Percentiles rank a stretch among this genome's conserved stretches.
Evolutionary conservation across 73 alveolate species (phyloP).

Genomic region (Blepharisma japonicum): DNA sequence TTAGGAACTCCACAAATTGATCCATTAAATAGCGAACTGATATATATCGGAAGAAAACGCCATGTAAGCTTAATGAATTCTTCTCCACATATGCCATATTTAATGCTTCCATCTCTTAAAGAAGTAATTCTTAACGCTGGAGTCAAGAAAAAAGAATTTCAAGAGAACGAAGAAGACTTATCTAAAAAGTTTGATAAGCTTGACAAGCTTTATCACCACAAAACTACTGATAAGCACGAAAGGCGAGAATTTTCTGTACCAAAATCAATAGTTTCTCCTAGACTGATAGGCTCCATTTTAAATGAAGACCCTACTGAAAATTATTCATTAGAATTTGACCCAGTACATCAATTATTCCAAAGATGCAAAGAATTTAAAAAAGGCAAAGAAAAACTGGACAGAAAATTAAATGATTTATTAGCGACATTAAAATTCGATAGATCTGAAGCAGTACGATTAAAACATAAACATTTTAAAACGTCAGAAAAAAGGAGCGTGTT

Average conservation of each 20-base stretch:
- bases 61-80: conserved; percentile 21
- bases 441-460: conserved; percentile 12
- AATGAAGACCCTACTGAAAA: not conserved
- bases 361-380: conserved; percentile 13
- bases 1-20: not conserved
- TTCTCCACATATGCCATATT: conserved; percentile 13
- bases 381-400: conserved; percentile 21
- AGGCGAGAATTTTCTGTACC: not conserved
- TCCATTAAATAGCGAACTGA: not conserved
- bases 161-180: not conserved
- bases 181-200: conserved; percentile 1
- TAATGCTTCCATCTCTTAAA: conserved; percentile 26
- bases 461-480: conserved; percentile 6
- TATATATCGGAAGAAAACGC: not conserved
- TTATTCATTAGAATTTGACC: not conserved
- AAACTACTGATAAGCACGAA: not conserved
- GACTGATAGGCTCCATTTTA: not conserved
- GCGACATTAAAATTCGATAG: conserved; percentile 16
- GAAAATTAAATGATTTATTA: not conserved
- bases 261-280: not conserved
- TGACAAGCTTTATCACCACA: not conserved
- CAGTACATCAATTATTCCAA: not conserved
- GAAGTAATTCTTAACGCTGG: conserved; percentile 8
- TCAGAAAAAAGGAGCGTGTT: conserved; percentile 25
- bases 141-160: not conserved